Percentiles rank a stretch among this genome's conserved stretches.
These are phyloP conservation scores for Leucosporidium yakuticum DNA, from an alignment of 768 basidiomycete species.

Conservation along the genomic window DNA sequence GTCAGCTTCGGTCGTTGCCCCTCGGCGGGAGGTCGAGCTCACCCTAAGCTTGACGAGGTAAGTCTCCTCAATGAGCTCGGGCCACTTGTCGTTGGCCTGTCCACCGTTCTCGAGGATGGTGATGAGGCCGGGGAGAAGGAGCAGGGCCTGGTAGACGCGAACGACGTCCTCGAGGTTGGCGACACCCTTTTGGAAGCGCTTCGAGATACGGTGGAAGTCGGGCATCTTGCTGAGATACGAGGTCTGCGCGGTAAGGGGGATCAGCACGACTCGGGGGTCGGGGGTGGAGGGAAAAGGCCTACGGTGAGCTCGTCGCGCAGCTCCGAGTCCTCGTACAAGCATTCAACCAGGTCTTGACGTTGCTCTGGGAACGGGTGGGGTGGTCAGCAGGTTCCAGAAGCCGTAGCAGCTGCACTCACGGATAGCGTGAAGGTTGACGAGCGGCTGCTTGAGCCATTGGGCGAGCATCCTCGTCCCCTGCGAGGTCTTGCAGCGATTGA, in stretches of 20 bases:
- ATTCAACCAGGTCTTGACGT: conserved; percentile 79
- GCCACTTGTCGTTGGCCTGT: conserved; percentile 45
- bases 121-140: conserved; percentile 71
- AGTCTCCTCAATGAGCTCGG: conserved; percentile 56
- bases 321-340: conserved; percentile 71
- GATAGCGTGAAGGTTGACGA: conserved; percentile 90
- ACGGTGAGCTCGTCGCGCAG: conserved; percentile 70
- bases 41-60: conserved; percentile 42
- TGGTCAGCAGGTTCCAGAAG: background rate
- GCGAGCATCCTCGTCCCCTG: conserved; percentile 84
- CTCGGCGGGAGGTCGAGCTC: background rate
- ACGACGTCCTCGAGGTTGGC: conserved; percentile 92
- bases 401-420: conserved; percentile 50
- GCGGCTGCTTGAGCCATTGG: conserved; percentile 91
- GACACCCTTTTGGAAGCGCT: conserved; percentile 76
- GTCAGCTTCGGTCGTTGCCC: background rate
- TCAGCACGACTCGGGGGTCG: background rate
- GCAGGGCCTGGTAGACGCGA: conserved; percentile 84
- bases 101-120: conserved; percentile 55
- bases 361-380: conserved; percentile 52
- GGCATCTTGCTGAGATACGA: conserved; percentile 86
- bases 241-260: conserved; percentile 52
- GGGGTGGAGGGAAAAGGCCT: conserved; percentile 11
- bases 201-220: conserved; percentile 83
- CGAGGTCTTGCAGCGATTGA: conserved; percentile 94